Base-by-base conservation (phyloP, 805 yeast species). In the Zygosaccharomyces gambellarensis region DNA sequence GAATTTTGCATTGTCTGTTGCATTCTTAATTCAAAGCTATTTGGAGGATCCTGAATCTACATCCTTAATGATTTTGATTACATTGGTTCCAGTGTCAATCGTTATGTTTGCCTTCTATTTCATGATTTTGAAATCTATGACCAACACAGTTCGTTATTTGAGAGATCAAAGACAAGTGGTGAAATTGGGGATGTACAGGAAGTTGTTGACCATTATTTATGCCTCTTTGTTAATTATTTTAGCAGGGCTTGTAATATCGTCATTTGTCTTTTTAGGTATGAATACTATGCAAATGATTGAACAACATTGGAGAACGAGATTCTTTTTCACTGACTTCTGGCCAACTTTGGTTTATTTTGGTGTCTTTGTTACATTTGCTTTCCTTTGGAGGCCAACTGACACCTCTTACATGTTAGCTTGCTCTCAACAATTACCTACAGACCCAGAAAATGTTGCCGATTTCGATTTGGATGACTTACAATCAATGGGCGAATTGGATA, bases 351-450 rank as follows among this genome's bases (percentile, higher is more conserved):
- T 90, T 11, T 94, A 89, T 71, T 88, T 87, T 63, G 70, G 83
- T 43, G 90, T 90, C 34, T 90, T 94, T 66, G 78, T 85, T 60
- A 80, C 90, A 8, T 76, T 94, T 55, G 87, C 96, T 4, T 81
- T 90, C 73, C 79, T 94, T 54, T 94, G 99, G 99, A 84, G 99
- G 69, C 99, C 99, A 47, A 92, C 97, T 0, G 94, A 86, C 58
- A 89, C 96, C 36, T 90, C 96, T 50, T 87, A 90, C 62, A 84
- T 95, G 80, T 79, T 94, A 63, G 98, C 97, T 10, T 90, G 90
- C 54, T 87, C 97, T 2, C 88, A 89, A 46, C 98, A 94, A 71
- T 74, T 94, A 40, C 94, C 96, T 56, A 85, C 86, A 7, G 94
- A 84, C 51, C 87, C 85, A 53, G 77, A 76, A 50, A 83, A 79